These are phyloP conservation scores for Colletotrichum caudatum DNA, from an alignment of 2,329 filamentous ascomycete species.

Conservation along the genomic window DNA sequence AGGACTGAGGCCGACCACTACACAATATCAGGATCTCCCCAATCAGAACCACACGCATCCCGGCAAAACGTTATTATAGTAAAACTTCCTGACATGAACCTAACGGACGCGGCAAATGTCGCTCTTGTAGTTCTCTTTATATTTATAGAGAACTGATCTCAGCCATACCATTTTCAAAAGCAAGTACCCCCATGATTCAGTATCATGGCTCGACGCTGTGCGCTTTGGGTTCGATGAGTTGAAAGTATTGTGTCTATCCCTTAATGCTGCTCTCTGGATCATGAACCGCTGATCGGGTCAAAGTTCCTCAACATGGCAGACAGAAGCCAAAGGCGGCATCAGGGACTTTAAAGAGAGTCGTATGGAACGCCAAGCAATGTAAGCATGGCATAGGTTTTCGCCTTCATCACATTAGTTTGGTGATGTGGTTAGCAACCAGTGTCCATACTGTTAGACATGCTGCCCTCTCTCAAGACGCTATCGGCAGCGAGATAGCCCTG, in stretches of 20 bases:
- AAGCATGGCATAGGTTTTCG: background rate
- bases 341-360: constrained; percentile 8
- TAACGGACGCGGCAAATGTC: background rate
- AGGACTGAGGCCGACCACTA: no score
- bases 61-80: no score
- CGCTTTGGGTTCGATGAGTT: constrained; percentile 42
- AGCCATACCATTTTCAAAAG: constrained; percentile 37
- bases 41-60: no score
- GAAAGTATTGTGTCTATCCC: constrained; percentile 49
- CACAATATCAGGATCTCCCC: no score
- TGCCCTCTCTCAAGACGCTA: constrained; percentile 65
- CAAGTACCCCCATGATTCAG: constrained; percentile 42
- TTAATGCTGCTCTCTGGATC: constrained; percentile 53
- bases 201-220: constrained; percentile 45
- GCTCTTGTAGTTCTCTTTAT: constrained; percentile 49
- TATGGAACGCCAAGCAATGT: constrained; percentile 49
- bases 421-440: background rate
- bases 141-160: background rate
- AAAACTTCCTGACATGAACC: no score
- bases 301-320: constrained; percentile 61
- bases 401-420: background rate
- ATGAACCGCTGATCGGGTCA: constrained; percentile 49
- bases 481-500: constrained; percentile 49
- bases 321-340: constrained; percentile 48
- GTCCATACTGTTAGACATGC: constrained; percentile 68